Percentiles rank a stretch among this genome's conserved stretches.
Conservation (phyloP, 495 filamentous ascomycete species). For the Daldinia loculata region DNA sequence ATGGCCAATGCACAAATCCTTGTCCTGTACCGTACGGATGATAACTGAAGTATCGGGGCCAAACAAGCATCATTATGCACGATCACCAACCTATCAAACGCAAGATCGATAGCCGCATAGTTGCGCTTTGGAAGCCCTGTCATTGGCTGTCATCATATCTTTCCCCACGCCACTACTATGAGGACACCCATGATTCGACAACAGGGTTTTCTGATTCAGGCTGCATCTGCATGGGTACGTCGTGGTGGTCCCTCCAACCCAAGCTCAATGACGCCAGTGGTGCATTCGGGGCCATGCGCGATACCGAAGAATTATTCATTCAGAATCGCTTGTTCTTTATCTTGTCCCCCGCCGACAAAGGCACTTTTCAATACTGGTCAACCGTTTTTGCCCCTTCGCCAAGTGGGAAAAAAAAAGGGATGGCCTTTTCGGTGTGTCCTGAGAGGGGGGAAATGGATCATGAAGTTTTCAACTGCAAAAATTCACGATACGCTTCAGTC, state of each 20-base stretch:
- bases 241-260: slow-evolving; percentile 21
- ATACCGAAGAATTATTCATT: slow-evolving; percentile 19
- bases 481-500: slow-evolving; percentile 5
- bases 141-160: slow-evolving; percentile 43
- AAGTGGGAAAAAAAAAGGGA: slow-evolving; percentile 18
- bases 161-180: slow-evolving; percentile 38
- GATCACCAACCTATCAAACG: slow-evolving; percentile 45
- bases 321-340: slow-evolving; percentile 19
- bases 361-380: slow-evolving; percentile 10
- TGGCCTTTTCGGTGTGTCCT: neutral
- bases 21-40: slow-evolving; percentile 28
- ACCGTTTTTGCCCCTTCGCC: neutral
- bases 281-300: slow-evolving; percentile 27
- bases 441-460: neutral
- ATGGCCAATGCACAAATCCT: slow-evolving; percentile 25
- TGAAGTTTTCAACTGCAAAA: slow-evolving; percentile 3
- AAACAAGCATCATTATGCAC: slow-evolving; percentile 45
- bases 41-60: slow-evolving; percentile 24
- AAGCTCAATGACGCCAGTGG: slow-evolving; percentile 42
- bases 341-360: slow-evolving; percentile 12
- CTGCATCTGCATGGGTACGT: slow-evolving; percentile 39
- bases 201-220: slow-evolving; percentile 30
- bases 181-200: slow-evolving; percentile 31
- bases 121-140: slow-evolving; percentile 32
- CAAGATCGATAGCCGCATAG: slow-evolving; percentile 45